Base-by-base conservation (phyloP, 345 rosid genomes). In the Durio zibethinus region DNA sequence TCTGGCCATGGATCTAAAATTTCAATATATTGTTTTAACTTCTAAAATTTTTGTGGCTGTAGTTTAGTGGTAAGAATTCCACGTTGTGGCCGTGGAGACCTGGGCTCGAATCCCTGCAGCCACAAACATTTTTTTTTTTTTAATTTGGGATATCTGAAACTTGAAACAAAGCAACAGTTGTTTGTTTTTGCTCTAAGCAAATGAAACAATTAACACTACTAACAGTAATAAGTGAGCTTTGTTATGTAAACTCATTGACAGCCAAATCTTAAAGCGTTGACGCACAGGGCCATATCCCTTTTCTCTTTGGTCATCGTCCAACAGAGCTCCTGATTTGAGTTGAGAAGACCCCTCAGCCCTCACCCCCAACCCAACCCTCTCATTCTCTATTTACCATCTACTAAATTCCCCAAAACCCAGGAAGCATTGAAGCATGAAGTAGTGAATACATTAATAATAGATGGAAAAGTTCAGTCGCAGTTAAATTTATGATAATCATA, bases 81-180 rank as follows among this genome's bases (percentile, higher is more conserved):
- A 88, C 88, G 92, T 91, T 90, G 94, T 93, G 93, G 92, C 93
- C 93, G 90, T 94, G 87, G 90, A 87, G 95, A 90, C 92, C 92
- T 89, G 88, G 93, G 98, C 93, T 91, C 90, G 94, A 93, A 88
- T 91, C 94, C 93, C 89, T 91, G 91, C 93, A 91, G 94, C 94
- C 93, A 89, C 93, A n/a, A n/a, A n/a, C n/a, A n/a, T n/a, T n/a
- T n/a, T n/a, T n/a, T n/a, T n/a, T n/a, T n/a, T n/a, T n/a, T n/a
- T n/a, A n/a, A n/a, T n/a, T n/a, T n/a, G n/a, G n/a, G n/a, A n/a
- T n/a, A n/a, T n/a, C n/a, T n/a, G n/a, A n/a, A n/a, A n/a, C n/a
- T n/a, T n/a, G n/a, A n/a, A n/a, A n/a, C n/a, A n/a, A n/a, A n/a
- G n/a, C n/a, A n/a, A n/a, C n/a, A n/a, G n/a, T n/a, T n/a, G n/a